phyloP scores from a whole-genome alignment of 257 asterid species.

The Thymus quinquecostatus region DNA sequence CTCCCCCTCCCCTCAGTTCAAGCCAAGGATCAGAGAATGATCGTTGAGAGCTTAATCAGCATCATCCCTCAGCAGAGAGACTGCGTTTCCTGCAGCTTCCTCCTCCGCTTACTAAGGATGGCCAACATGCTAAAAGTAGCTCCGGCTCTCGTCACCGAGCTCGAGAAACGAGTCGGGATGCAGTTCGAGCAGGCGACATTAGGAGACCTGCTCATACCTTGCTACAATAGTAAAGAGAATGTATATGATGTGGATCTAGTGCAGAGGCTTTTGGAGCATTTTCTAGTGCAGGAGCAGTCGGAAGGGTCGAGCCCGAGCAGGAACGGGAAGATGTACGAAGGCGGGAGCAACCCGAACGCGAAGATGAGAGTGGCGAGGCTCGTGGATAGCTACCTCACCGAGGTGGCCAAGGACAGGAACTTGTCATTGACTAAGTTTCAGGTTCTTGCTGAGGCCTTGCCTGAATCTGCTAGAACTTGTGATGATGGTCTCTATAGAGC shows the following conservation, averaged over 20 bases:
- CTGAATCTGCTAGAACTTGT: slow-evolving; percentile 85
- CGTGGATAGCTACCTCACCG: slow-evolving; percentile 87
- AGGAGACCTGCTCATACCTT: slow-evolving; percentile 77
- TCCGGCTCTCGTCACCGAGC: slow-evolving; percentile 80
- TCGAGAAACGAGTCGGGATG: slow-evolving; percentile 95
- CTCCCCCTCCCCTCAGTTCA: slow-evolving; percentile 43
- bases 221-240: slow-evolving; percentile 65
- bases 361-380: slow-evolving; percentile 95
- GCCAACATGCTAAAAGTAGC: slow-evolving; percentile 87
- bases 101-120: slow-evolving; percentile 72
- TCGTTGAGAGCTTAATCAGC: slow-evolving; percentile 87
- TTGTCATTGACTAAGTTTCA: slow-evolving; percentile 84
- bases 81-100: slow-evolving; percentile 85
- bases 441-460: slow-evolving; percentile 92
- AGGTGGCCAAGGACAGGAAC: slow-evolving; percentile 82
- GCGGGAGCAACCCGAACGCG: slow-evolving; percentile 54
- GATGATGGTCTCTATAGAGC: slow-evolving; percentile 95
- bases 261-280: slow-evolving; percentile 95
- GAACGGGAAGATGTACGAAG: slow-evolving; percentile 32
- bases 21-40: slow-evolving; percentile 84
- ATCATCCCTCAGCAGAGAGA: slow-evolving; percentile 91
- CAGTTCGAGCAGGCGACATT: slow-evolving; percentile 86
- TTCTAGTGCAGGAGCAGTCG: slow-evolving; percentile 82
- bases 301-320: slow-evolving; percentile 72
- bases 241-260: slow-evolving; percentile 89